Evolutionary conservation across 257 asterid genomes (phyloP).

Genomic region (Anisodus tanguticus): DNA sequence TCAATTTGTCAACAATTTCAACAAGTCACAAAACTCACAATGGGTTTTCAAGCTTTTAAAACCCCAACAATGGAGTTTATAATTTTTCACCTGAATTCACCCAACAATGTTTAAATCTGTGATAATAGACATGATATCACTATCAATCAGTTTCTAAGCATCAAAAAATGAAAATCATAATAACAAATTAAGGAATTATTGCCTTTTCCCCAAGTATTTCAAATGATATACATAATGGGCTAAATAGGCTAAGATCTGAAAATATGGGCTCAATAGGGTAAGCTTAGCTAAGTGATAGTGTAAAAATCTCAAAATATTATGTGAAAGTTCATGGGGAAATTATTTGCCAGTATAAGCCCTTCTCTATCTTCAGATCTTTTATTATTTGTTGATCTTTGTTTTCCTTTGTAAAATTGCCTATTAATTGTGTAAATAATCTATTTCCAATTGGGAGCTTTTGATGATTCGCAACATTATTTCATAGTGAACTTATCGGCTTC

Average conservation of each 20-base stretch:
- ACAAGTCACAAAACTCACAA: not conserved
- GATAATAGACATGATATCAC: not conserved
- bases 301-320: not conserved
- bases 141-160: not conserved
- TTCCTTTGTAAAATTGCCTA: not conserved
- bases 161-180: not conserved
- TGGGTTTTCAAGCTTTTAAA: constrained; percentile 3
- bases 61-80: not conserved
- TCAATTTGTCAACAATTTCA: not conserved
- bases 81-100: not conserved
- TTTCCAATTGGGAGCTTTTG: not conserved
- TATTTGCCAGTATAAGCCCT: not conserved
- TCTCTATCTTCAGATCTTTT: not conserved
- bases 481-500: not conserved
- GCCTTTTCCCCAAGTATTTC: not conserved
- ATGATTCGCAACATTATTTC: constrained; percentile 7
- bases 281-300: not conserved
- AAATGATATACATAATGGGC: not conserved
- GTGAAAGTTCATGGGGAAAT: not conserved
- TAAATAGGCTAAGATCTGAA: not conserved
- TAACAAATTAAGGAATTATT: not conserved
- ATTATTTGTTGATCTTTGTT: not conserved
- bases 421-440: not conserved
- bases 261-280: not conserved
- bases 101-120: not conserved